Conservation (phyloP, 495 filamentous ascomycete genomes). For the Tuber indicum region DNA sequence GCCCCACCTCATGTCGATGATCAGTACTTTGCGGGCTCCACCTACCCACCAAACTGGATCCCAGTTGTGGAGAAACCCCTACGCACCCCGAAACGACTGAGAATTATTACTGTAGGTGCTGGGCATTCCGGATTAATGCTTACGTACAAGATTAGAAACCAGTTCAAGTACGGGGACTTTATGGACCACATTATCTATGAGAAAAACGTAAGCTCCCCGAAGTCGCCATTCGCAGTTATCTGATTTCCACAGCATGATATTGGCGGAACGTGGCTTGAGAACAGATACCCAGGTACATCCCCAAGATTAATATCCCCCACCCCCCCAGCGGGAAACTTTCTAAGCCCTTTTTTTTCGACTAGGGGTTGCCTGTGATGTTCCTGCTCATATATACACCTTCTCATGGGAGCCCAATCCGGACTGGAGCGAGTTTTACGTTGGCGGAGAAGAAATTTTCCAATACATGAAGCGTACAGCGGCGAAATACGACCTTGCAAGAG, state of each 20-base stretch:
- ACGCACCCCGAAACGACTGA: constrained; percentile 25
- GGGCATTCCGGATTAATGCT: constrained; percentile 37
- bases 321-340: not conserved
- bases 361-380: constrained; percentile 36
- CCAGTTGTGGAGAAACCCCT: constrained; percentile 23
- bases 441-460: constrained; percentile 34
- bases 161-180: constrained; percentile 20
- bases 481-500: constrained; percentile 41
- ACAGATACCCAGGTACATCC: constrained; percentile 46
- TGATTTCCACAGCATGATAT: constrained; percentile 46
- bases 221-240: not conserved
- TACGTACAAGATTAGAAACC: constrained; percentile 32
- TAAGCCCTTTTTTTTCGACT: not conserved
- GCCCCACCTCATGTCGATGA: not conserved
- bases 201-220: constrained; percentile 52
- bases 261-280: constrained; percentile 57
- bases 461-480: constrained; percentile 40
- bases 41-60: constrained; percentile 14
- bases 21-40: not conserved
- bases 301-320: not conserved
- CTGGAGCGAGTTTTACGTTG: constrained; percentile 38
- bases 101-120: constrained; percentile 34
- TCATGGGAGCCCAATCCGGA: constrained; percentile 43
- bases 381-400: constrained; percentile 39
- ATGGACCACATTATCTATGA: constrained; percentile 63